These are phyloP conservation scores for Taphrina deformans DNA, from an alignment of 1,139 yeast species.

Conservation along the genomic window DNA sequence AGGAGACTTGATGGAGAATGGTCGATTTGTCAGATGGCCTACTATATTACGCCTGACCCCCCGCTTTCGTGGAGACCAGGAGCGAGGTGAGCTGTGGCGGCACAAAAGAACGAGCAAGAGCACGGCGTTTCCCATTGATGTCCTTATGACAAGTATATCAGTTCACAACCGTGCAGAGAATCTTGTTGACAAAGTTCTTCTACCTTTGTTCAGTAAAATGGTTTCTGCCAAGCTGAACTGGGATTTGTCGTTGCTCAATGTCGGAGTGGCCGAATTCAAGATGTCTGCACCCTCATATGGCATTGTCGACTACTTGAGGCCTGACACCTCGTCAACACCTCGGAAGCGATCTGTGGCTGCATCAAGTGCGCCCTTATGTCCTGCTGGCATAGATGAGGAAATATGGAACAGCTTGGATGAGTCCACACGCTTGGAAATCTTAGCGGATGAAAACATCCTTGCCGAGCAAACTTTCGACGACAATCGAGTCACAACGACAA, in stretches of 20 bases:
- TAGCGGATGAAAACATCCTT: neutral
- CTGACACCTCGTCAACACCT: neutral
- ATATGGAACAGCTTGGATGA: slow-evolving; percentile 20
- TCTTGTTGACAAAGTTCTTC: slow-evolving; percentile 26
- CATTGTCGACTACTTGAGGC: slow-evolving; percentile 6
- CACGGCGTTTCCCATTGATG: slow-evolving; percentile 30
- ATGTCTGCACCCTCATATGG: slow-evolving; percentile 1
- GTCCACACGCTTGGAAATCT: neutral
- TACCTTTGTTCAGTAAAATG: slow-evolving; percentile 32
- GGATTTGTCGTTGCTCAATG: slow-evolving; percentile 34
- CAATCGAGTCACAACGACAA: neutral
- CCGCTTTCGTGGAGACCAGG: slow-evolving; percentile 25
- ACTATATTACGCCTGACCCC: slow-evolving; percentile 8
- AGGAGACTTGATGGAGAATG: slow-evolving; percentile 27
- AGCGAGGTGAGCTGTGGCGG: slow-evolving; percentile 16
- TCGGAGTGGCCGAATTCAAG: slow-evolving; percentile 35
- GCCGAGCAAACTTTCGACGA: neutral
- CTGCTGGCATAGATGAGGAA: slow-evolving; percentile 16
- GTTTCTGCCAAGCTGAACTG: neutral
- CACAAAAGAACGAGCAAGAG: slow-evolving; percentile 30
- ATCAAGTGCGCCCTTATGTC: neutral
- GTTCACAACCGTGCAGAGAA: slow-evolving; percentile 5
- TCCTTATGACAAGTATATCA: neutral
- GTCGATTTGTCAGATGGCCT: slow-evolving; percentile 24
- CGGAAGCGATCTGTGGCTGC: neutral